These are phyloP conservation scores for Pythium oligandrum DNA, from an alignment of 352 stramenopile genomes.

Conservation along the genomic window DNA sequence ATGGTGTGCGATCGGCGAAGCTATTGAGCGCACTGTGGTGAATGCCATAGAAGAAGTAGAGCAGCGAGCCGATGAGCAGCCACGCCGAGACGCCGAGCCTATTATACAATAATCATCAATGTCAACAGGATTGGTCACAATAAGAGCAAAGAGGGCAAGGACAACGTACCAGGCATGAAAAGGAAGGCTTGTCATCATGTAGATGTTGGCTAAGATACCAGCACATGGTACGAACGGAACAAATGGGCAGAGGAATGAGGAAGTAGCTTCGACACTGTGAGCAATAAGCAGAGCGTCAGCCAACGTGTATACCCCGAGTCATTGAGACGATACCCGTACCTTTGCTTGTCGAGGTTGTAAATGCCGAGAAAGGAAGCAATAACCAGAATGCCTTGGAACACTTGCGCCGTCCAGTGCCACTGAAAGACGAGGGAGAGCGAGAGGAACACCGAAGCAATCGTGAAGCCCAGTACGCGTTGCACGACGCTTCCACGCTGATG, in stretches of 20 bases:
- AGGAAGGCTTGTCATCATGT: constrained; percentile 39
- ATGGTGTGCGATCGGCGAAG: constrained; percentile 18
- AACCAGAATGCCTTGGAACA: constrained; percentile 24
- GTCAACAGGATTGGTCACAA: too few species aligned
- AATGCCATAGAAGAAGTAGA: constrained; percentile 81
- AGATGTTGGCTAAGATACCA: constrained; percentile 36
- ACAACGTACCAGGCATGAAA: constrained; percentile 23
- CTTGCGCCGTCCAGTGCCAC: constrained; percentile 45
- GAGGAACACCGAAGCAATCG: constrained; percentile 47
- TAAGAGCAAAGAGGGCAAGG: neutral
- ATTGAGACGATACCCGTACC: constrained; percentile 47
- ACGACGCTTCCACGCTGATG: constrained; percentile 33
- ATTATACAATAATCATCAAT: neutral
- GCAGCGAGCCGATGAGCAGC: constrained; percentile 46
- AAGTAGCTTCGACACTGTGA: neutral
- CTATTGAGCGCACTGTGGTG: constrained; percentile 57
- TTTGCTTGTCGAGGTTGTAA: constrained; percentile 47
- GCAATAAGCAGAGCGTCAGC: too few species aligned
- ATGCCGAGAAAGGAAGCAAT: constrained; percentile 45
- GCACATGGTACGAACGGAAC: constrained; percentile 35
- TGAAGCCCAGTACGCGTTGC: constrained; percentile 53
- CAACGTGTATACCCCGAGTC: too few species aligned
- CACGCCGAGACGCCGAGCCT: constrained; percentile 78
- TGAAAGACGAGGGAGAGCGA: constrained; percentile 70
- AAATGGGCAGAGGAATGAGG: constrained; percentile 27